Conservation (phyloP, 2,329 filamentous ascomycete species). For the Microdochium trichocladiopsis region DNA sequence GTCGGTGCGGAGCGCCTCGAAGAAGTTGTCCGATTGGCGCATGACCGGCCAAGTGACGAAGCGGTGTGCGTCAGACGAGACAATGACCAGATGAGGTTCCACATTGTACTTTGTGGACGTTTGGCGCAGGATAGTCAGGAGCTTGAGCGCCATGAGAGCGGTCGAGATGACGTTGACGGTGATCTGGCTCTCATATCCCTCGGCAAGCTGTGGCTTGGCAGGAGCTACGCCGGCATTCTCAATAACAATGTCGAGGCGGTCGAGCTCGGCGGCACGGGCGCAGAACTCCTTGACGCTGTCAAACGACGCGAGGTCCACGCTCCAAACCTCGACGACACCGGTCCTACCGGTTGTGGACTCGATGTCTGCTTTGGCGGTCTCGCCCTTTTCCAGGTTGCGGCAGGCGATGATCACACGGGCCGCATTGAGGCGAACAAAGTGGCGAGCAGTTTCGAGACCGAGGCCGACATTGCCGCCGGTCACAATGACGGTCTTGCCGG, state of each 20-base stretch:
- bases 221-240: constrained; percentile 27
- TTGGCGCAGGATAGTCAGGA: constrained; percentile 32
- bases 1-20: constrained; percentile 22
- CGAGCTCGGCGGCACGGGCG: constrained; percentile 16
- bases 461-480: constrained; percentile 33
- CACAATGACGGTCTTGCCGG: constrained; percentile 27
- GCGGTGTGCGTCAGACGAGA: constrained; percentile 29
- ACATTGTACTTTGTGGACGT: constrained; percentile 24
- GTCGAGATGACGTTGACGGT: constrained; percentile 41
- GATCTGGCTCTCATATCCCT: constrained; percentile 32
- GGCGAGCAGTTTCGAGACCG: constrained; percentile 29
- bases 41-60: constrained; percentile 23
- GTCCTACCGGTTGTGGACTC: constrained; percentile 14
- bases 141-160: constrained; percentile 32
- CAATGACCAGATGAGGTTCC: constrained; percentile 27
- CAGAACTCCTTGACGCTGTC: constrained; percentile 27
- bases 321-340: constrained; percentile 29
- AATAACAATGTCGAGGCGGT: constrained; percentile 31
- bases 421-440: constrained; percentile 28
- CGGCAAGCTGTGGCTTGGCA: constrained; percentile 11
- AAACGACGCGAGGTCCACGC: constrained; percentile 31
- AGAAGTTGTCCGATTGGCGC: constrained; percentile 19
- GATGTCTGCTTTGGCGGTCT: constrained; percentile 28
- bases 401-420: constrained; percentile 31
- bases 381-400: constrained; percentile 28